Evolutionary conservation across 164 flowering plant species (phyloP).

Genomic region (Nymphaea colorata): DNA sequence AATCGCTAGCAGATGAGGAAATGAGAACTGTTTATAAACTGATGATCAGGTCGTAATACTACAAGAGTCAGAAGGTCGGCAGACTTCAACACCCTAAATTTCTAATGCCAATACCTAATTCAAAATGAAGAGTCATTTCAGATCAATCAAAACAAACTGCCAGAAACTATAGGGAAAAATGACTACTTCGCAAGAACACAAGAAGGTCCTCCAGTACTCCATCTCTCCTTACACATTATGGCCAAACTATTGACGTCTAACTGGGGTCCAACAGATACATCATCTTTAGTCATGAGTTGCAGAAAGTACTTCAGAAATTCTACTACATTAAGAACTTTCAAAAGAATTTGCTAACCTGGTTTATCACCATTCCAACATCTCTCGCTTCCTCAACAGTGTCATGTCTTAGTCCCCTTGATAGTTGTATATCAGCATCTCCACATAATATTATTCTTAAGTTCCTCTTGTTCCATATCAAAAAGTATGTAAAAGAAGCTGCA

Average conservation of each 20-base stretch:
- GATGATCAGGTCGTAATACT: too few relatives aligned
- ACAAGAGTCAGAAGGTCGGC: too few relatives aligned
- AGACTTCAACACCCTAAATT: too few relatives aligned
- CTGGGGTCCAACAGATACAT: neutral
- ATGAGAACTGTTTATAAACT: neutral
- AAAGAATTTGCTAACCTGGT: slow-evolving; percentile 47
- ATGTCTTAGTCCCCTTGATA: slow-evolving; percentile 92
- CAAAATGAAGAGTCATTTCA: neutral
- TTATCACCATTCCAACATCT: slow-evolving; percentile 68
- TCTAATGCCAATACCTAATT: neutral
- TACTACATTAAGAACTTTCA: neutral
- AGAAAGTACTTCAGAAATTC: neutral
- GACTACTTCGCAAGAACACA: neutral
- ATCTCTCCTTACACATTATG: neutral
- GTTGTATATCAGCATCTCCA: slow-evolving; percentile 99
- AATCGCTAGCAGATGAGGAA: neutral
- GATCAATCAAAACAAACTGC: neutral
- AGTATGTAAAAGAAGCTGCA: too few relatives aligned
- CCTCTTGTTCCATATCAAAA: neutral
- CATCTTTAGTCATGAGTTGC: neutral
- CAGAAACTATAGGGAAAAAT: neutral
- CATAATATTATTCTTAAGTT: slow-evolving; percentile 44
- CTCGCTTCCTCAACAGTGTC: slow-evolving; percentile 89
- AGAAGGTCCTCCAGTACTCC: neutral
- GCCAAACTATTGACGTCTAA: too few relatives aligned